phyloP scores from a whole-genome alignment of 2,329 filamentous ascomycete genomes.

The Paramyrothecium roridum region DNA sequence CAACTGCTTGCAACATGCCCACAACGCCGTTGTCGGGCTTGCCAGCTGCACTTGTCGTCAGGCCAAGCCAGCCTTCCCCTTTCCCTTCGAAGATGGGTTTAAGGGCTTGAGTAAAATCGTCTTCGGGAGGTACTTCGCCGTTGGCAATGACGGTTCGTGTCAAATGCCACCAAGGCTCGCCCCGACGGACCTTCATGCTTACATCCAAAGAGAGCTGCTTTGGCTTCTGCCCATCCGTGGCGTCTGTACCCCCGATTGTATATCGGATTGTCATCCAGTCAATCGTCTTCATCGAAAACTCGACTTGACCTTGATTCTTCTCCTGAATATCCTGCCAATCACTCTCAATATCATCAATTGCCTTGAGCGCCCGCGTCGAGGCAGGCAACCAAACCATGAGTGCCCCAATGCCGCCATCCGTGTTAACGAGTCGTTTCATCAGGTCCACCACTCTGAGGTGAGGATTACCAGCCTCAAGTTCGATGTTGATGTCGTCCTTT shows the following conservation, averaged over 20 bases:
- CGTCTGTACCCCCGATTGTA: conserved; percentile 26
- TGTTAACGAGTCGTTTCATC: conserved; percentile 57
- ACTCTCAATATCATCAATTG: conserved; percentile 57
- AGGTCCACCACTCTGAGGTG: conserved; percentile 62
- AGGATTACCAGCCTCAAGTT: conserved; percentile 61
- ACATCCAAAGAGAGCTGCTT: conserved; percentile 48
- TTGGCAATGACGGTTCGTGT: conserved; percentile 26
- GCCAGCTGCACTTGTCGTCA: conserved; percentile 44
- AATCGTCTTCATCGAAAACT: conserved; percentile 49
- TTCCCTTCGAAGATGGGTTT: conserved; percentile 41
- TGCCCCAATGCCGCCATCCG: conserved; percentile 46
- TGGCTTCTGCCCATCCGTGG: conserved; percentile 19
- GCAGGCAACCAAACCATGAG: conserved; percentile 53
- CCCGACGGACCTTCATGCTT: conserved; percentile 44
- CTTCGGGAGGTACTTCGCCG: conserved; percentile 14
- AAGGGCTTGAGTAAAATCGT: conserved; percentile 36
- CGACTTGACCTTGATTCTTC: conserved; percentile 43
- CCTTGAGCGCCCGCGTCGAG: conserved; percentile 63
- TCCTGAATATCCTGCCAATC: conserved; percentile 42
- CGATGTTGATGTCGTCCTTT: conserved; percentile 51
- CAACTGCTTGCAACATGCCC: conserved; percentile 44
- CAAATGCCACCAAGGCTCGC: conserved; percentile 50
- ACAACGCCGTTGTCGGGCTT: conserved; percentile 35
- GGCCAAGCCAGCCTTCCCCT: conserved; percentile 45
- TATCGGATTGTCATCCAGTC: conserved; percentile 60